These are phyloP conservation scores for Debaryomyces sp. DNA, from an alignment of 1,139 yeast genomes.

Conservation along the genomic window DNA sequence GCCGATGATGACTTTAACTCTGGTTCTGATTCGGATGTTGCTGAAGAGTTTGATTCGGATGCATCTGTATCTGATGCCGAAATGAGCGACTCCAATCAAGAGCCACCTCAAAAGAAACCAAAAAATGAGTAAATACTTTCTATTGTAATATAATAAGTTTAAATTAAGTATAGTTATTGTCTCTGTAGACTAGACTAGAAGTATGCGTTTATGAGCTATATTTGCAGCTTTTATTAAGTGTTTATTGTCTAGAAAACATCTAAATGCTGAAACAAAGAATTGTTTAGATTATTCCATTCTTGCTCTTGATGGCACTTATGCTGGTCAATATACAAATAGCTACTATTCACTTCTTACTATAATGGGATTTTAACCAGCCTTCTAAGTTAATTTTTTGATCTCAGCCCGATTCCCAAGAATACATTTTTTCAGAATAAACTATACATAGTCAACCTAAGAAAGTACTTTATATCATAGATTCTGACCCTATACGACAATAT, in stretches of 20 bases:
- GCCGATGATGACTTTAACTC: constrained; percentile 70
- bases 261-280: no score
- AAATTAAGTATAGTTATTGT: not conserved
- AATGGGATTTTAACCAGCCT: not conserved
- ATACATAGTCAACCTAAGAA: not conserved
- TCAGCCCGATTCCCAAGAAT: no score
- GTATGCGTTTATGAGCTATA: not conserved
- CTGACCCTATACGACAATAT: not conserved
- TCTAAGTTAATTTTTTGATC: not conserved
- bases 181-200: not conserved
- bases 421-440: not conserved
- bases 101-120: constrained; percentile 49
- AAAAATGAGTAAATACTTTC: constrained; percentile 24
- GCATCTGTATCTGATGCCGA: constrained; percentile 46
- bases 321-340: not conserved
- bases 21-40: constrained; percentile 69
- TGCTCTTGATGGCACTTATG: not conserved
- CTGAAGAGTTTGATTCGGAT: constrained; percentile 87
- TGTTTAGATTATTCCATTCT: not conserved
- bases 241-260: not conserved
- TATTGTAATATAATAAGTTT: not conserved
- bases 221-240: not conserved
- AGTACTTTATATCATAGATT: not conserved
- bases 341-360: not conserved
- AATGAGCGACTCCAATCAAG: constrained; percentile 38